phyloP scores from a whole-genome alignment of 768 basidiomycete genomes.

The Xerocomellus chrysenteron region DNA sequence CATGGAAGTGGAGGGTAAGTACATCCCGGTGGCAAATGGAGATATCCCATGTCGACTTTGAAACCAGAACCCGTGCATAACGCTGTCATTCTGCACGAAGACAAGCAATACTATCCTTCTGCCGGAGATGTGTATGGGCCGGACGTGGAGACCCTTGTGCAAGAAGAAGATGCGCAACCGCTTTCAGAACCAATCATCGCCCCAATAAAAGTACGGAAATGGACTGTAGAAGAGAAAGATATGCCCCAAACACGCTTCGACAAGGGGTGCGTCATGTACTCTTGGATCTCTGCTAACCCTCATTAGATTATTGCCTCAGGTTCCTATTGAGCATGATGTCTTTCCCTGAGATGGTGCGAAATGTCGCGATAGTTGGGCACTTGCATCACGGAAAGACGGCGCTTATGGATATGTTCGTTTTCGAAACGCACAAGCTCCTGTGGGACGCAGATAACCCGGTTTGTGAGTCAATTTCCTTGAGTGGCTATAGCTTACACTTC shows the following conservation, averaged over 20 bases:
- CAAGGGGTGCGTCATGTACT: conserved; percentile 66
- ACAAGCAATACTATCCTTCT: conserved; percentile 97
- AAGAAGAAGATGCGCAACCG: conserved; percentile 97
- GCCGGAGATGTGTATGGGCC: conserved; percentile 90
- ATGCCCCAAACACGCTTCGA: conserved; percentile 98
- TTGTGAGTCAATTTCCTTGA: conserved; percentile 30
- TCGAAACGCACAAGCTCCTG: conserved; percentile 92
- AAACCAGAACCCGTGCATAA: conserved; percentile 70
- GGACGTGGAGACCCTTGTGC: conserved; percentile 94
- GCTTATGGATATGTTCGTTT: conserved; percentile 94
- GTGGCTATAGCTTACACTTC: conserved; percentile 22
- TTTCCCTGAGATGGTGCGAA: conserved; percentile 93
- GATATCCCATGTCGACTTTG: conserved; percentile 6
- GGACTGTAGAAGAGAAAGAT: conserved; percentile 92
- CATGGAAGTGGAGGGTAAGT: conserved; percentile 84
- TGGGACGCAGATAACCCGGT: conserved; percentile 94
- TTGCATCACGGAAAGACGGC: conserved; percentile 98
- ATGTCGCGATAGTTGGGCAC: conserved; percentile 95
- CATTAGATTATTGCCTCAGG: conserved; percentile 41
- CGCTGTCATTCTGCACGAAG: conserved; percentile 89
- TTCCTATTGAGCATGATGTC: conserved; percentile 90
- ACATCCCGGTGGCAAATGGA: neutral
- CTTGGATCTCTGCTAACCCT: conserved; percentile 1
- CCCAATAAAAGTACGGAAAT: conserved; percentile 92
- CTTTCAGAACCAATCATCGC: conserved; percentile 93